Evolutionary conservation across 164 flowering plant genomes (phyloP), one percentile per base, ranked within the genome.

Genomic region (Stephania yunnanensis): DNA sequence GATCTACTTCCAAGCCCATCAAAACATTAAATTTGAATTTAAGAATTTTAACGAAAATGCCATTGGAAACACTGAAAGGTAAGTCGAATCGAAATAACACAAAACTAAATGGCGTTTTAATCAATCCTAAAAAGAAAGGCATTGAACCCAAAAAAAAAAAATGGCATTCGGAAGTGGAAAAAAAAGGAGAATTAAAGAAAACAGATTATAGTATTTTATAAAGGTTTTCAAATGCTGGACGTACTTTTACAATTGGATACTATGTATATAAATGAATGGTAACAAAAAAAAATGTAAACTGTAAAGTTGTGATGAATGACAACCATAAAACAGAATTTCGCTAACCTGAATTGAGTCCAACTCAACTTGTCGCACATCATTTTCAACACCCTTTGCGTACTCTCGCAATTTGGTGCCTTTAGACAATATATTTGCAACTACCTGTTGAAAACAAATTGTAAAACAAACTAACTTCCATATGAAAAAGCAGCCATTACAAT

Each of bases 341-440:
- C 87, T 63, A 53, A 93, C 99, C 97, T 95, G 95, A 82, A 95
- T 91, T 0, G 99, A 95, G 64, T 91, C 92, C 83, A 95, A 81
- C 80, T 95, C 99, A 79, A 86, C 90, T 83, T 91, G 89, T 46
- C 95, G 89, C 44, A 93, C 81, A 83, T 95, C 86, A 80, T 90
- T 93, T 81, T 93, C 97, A 42, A 93, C 97, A 63, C 92, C 98
- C 82, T 89, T 93, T 1, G 99, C 79, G 73, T 95, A 86, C 70
- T 92, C 98, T 74, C 97, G 87, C 69, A 91, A 78, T 80, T 84
- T 88, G 74, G 92, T 85, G 55, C 97, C 99, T 83, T 92, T 88
- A 19, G 97, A 90, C 73, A 95, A 76, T 81, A 95, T 95, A 81
- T 90, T 88, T 74, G 90, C 83, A 69, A 95, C 99, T 0, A 91